A percentile compares a stretch with the other conserved stretches of the same genome.
These are phyloP conservation scores for Pelargonium nanum DNA, from an alignment of 345 rosid genomes.

Conservation along the genomic window DNA sequence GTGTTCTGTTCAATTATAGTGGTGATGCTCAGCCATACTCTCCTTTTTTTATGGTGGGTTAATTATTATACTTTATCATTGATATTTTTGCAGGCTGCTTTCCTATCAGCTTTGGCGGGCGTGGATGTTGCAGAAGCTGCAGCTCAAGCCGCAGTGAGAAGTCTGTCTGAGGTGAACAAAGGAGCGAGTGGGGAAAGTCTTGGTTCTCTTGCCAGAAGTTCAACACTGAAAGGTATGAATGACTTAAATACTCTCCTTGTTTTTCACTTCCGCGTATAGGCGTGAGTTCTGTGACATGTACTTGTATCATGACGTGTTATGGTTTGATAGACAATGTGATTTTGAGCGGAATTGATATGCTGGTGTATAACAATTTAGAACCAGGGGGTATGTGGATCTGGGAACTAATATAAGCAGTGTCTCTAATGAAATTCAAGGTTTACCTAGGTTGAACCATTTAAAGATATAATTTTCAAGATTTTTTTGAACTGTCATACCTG, in stretches of 20 bases:
- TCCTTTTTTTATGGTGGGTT: background rate
- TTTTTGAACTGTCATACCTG: background rate
- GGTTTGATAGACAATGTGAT: too few relatives aligned
- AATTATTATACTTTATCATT: background rate
- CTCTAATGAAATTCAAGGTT: too few relatives aligned
- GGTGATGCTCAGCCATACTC: background rate
- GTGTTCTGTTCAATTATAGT: background rate
- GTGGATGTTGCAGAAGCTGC: conserved; percentile 71
- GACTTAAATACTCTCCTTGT: background rate
- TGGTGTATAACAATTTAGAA: too few relatives aligned
- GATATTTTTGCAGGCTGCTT: conserved; percentile 59
- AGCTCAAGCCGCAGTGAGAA: conserved; percentile 59
- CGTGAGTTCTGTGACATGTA: background rate
- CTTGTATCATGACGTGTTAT: too few relatives aligned
- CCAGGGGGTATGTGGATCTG: background rate
- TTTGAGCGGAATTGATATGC: too few relatives aligned
- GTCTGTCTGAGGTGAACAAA: conserved; percentile 37
- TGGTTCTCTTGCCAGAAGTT: conserved; percentile 20
- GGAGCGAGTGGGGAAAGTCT: conserved; percentile 21
- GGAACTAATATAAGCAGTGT: too few relatives aligned
- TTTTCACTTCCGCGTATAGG: background rate
- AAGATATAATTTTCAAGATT: background rate
- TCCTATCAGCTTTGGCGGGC: conserved; percentile 84
- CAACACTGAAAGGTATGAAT: conserved; percentile 30
- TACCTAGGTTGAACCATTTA: too few relatives aligned